These are phyloP conservation scores for Sporisorium graminicola DNA, from an alignment of 1,284 basidiomycete species.

Conservation along the genomic window DNA sequence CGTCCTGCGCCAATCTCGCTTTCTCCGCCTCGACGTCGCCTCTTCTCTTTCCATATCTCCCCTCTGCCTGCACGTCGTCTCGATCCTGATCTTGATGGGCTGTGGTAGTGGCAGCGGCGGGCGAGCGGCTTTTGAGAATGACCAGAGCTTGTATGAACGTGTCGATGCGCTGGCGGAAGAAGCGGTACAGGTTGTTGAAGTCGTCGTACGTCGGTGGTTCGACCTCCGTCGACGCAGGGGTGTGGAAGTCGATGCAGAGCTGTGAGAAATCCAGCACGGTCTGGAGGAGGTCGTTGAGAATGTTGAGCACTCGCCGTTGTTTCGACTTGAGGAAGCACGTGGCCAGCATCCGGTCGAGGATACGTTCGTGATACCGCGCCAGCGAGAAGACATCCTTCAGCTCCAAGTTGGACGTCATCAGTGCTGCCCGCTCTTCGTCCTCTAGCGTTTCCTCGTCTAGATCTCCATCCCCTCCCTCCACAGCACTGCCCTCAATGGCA, in stretches of 20 bases:
- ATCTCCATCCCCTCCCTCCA: slow-evolving; percentile 23
- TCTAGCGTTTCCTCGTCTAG: slow-evolving; percentile 35
- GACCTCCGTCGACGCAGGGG: slow-evolving; percentile 1
- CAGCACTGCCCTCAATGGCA: background rate
- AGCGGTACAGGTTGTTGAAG: slow-evolving; percentile 18
- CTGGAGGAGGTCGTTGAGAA: slow-evolving; percentile 42
- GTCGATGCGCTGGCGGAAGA: slow-evolving; percentile 26
- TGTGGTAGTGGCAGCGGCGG: background rate
- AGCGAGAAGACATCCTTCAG: slow-evolving; percentile 60
- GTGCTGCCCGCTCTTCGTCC: slow-evolving; percentile 32
- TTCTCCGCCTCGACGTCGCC: slow-evolving; percentile 40
- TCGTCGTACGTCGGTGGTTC: slow-evolving; percentile 29
- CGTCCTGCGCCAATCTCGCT: slow-evolving; percentile 25
- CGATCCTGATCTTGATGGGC: background rate
- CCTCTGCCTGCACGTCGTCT: background rate
- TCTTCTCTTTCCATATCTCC: slow-evolving; percentile 20
- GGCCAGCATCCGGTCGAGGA: slow-evolving; percentile 55
- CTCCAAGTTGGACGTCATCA: slow-evolving; percentile 32
- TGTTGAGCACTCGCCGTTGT: slow-evolving; percentile 21
- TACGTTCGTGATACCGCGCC: slow-evolving; percentile 52
- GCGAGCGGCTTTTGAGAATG: slow-evolving; percentile 31
- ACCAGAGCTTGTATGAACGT: slow-evolving; percentile 34
- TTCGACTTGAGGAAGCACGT: slow-evolving; percentile 50
- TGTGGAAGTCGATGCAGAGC: slow-evolving; percentile 38
- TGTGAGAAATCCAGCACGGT: slow-evolving; percentile 44